Conservation (phyloP, 257 asterid genomes). For the Thymus quinquecostatus region DNA sequence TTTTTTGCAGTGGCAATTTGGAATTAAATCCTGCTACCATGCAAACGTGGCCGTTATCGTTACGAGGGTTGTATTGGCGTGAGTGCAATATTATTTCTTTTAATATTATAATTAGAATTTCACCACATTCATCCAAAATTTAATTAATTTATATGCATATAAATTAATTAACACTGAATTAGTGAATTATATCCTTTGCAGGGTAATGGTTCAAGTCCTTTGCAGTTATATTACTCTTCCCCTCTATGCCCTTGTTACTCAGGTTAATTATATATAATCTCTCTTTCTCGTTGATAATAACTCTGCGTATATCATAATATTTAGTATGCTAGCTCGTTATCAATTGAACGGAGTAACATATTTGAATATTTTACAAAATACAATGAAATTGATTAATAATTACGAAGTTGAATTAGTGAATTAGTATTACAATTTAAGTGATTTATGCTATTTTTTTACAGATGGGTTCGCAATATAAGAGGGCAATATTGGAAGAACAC, state of each 20-base stretch:
- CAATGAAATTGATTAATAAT: not conserved
- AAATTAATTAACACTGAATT: no score
- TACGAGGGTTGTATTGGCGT: conserved; percentile 71
- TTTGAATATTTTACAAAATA: not conserved
- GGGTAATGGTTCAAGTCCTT: conserved; percentile 73
- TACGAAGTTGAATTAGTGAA: not conserved
- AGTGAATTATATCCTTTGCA: no score
- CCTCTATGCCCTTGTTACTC: conserved; percentile 83
- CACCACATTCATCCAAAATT: not conserved
- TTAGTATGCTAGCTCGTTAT: no score
- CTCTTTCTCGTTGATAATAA: no score
- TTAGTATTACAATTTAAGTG: not conserved
- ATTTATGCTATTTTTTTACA: conserved; percentile 2
- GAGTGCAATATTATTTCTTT: conserved; percentile 32
- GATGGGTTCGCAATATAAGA: conserved; percentile 77
- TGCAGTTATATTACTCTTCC: conserved; percentile 87
- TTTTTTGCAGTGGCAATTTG: conserved; percentile 62
- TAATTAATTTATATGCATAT: no score
- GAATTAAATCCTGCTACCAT: conserved; percentile 71
- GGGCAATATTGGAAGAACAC: conserved; percentile 55
- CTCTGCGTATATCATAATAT: no score
- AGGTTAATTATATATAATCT: conserved; percentile 42
- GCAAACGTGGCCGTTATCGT: conserved; percentile 46
- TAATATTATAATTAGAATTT: not conserved
- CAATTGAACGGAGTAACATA: no score